Conservation (phyloP, 2,329 filamentous ascomycete species). For the Akanthomyces uredinophilus region DNA sequence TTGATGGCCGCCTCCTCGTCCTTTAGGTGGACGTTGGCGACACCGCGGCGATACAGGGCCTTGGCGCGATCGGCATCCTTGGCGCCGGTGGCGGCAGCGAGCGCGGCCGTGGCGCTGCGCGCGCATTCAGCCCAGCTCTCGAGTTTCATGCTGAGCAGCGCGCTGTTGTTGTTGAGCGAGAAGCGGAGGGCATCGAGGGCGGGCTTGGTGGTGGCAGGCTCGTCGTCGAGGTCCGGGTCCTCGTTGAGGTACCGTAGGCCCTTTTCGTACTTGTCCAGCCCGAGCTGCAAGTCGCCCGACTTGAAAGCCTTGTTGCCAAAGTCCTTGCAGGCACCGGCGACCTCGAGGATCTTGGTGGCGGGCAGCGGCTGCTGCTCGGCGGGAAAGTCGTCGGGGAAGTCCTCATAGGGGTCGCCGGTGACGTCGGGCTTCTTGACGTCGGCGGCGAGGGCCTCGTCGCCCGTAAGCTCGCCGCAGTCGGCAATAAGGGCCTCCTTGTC, state of each 20-base stretch:
- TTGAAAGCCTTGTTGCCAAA: constrained; percentile 94
- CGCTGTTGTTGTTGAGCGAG: constrained; percentile 81
- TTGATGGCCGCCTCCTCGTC: constrained; percentile 77
- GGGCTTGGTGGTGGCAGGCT: constrained; percentile 60
- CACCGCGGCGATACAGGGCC: constrained; percentile 76
- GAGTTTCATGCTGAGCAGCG: constrained; percentile 80
- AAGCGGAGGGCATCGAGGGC: constrained; percentile 73
- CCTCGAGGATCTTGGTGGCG: constrained; percentile 65
- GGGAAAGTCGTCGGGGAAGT: constrained; percentile 82
- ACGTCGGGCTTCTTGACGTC: constrained; percentile 67
- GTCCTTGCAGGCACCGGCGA: constrained; percentile 80
- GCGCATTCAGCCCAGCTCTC: constrained; percentile 65
- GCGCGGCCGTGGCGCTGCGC: constrained; percentile 65
- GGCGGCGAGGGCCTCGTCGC: constrained; percentile 61
- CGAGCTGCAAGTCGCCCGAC: constrained; percentile 61
- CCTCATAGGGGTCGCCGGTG: constrained; percentile 88
- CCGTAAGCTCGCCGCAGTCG: constrained; percentile 82
- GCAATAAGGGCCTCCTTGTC: constrained; percentile 64
- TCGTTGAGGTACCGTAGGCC: constrained; percentile 84
- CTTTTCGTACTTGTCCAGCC: constrained; percentile 91
- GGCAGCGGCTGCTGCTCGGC: constrained; percentile 54
- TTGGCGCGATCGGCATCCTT: constrained; percentile 80
- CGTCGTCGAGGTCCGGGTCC: constrained; percentile 68
- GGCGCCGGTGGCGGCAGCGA: constrained; percentile 60
- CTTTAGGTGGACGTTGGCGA: constrained; percentile 70